These are phyloP conservation scores for Microthyrium microscopicum DNA, from an alignment of 2,329 filamentous ascomycete species.

Conservation along the genomic window DNA sequence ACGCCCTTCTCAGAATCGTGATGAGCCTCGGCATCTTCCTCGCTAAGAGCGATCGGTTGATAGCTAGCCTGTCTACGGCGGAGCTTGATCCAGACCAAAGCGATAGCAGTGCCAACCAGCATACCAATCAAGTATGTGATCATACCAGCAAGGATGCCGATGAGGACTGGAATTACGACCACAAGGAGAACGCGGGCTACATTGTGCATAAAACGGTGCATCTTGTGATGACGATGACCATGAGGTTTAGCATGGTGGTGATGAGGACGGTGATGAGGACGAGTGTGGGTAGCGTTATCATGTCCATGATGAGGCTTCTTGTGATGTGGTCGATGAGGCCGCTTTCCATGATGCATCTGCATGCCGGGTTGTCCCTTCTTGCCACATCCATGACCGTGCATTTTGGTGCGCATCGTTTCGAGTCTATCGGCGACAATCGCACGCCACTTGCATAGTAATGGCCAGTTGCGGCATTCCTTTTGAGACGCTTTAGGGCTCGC, in stretches of 20 bases:
- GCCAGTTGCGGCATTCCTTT: conserved; percentile 15
- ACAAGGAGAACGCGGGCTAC: conserved; percentile 41
- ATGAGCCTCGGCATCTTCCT: conserved; percentile 13
- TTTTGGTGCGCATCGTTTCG: not conserved
- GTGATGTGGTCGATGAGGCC: conserved; percentile 12
- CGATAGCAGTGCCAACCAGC: conserved; percentile 44
- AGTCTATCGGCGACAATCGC: conserved; percentile 19
- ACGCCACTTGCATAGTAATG: conserved; percentile 27
- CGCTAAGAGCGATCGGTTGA: conserved; percentile 17
- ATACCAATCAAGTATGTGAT: conserved; percentile 51
- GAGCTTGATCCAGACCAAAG: conserved; percentile 41
- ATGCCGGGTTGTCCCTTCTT: no score
- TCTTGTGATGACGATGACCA: conserved; percentile 11
- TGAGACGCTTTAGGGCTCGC: conserved; percentile 8
- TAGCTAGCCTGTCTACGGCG: conserved; percentile 27
- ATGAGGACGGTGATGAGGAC: conserved; percentile 11
- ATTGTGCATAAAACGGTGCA: conserved; percentile 28
- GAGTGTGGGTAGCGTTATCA: conserved; percentile 8
- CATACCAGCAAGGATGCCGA: conserved; percentile 53
- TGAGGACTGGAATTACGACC: conserved; percentile 49
- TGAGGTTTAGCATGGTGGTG: conserved; percentile 9
- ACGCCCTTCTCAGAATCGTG: conserved; percentile 17
- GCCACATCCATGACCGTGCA: no score
- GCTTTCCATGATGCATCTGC: no score
- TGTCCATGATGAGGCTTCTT: conserved; percentile 14